Evolutionary conservation across 164 flowering plant species (phyloP).

Genomic region (Vitis labrusca): DNA sequence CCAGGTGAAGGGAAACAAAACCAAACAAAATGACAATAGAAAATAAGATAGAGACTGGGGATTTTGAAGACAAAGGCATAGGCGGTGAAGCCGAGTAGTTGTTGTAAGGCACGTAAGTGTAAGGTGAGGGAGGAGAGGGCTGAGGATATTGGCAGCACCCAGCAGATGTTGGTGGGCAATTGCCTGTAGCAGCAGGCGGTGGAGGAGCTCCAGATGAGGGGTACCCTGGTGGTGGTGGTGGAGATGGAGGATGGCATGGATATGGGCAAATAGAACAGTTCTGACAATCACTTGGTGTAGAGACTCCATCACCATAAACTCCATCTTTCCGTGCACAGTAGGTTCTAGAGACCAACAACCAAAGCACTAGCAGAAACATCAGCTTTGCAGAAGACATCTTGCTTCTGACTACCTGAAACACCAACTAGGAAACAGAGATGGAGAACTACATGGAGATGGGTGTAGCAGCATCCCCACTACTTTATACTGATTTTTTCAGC

Average conservation of each 20-base stretch:
- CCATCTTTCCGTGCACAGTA: conserved; percentile 3
- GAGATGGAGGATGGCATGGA: conserved; percentile 11
- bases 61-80: neutral
- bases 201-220: conserved; percentile 11
- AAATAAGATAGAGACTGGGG: neutral
- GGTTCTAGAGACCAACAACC: conserved; percentile 5
- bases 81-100: conserved; percentile 14
- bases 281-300: neutral
- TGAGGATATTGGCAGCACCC: conserved; percentile 12
- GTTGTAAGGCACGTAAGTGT: conserved; percentile 11
- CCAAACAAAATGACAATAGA: neutral
- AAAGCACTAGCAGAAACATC: conserved; percentile 9
- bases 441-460: no score
- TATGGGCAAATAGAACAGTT: conserved; percentile 13
- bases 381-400: conserved; percentile 9
- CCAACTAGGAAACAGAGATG: neutral
- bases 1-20: neutral
- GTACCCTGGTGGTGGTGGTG: conserved; percentile 10
- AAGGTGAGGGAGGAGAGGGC: conserved; percentile 7
- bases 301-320: conserved; percentile 1
- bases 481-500: no score
- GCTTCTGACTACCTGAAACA: neutral
- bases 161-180: conserved; percentile 7
- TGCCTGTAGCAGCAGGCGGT: neutral
- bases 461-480: neutral